Conservation (phyloP, 140 eudicot species). For the Senecio squalidus region DNA sequence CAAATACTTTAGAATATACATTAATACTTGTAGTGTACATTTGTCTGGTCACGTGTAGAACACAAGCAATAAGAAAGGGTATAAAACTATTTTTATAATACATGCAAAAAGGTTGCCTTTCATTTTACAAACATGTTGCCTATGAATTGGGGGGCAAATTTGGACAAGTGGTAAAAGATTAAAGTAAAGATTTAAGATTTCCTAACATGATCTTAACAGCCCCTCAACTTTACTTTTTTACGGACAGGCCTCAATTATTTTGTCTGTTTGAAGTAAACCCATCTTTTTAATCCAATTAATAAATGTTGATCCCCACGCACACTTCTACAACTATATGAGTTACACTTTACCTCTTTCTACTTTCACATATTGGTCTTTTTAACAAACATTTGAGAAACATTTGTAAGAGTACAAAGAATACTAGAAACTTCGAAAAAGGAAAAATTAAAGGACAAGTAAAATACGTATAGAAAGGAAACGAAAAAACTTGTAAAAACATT, state of each 20-base stretch:
- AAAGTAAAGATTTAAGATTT: conserved; percentile 19
- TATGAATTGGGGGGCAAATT: conserved; percentile 31
- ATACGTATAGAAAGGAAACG: too few relatives aligned
- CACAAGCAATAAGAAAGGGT: conserved; percentile 2
- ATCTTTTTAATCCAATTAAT: conserved; percentile 17
- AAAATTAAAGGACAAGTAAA: too few relatives aligned
- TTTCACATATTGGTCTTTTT: neutral
- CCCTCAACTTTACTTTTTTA: conserved; percentile 26
- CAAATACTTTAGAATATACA: neutral
- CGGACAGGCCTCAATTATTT: conserved; percentile 33
- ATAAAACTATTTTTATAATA: neutral
- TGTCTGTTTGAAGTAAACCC: conserved; percentile 25
- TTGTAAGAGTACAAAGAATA: neutral
- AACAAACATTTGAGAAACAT: too few relatives aligned
- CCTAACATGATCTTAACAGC: conserved; percentile 19
- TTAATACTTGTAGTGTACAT: neutral
- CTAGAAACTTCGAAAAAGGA: neutral
- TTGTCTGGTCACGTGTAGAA: conserved; percentile 15
- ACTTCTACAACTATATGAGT: neutral
- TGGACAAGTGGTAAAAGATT: conserved; percentile 33
- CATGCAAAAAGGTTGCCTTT: conserved; percentile 21
- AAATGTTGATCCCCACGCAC: conserved; percentile 29
- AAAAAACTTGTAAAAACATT: too few relatives aligned
- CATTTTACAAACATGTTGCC: conserved; percentile 35
- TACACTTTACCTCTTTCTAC: conserved; percentile 18